A percentile compares a stretch with the other conserved stretches of the same genome.
Evolutionary conservation across 805 yeast genomes (phyloP).

Genomic region (Lachancea nothofagi): DNA sequence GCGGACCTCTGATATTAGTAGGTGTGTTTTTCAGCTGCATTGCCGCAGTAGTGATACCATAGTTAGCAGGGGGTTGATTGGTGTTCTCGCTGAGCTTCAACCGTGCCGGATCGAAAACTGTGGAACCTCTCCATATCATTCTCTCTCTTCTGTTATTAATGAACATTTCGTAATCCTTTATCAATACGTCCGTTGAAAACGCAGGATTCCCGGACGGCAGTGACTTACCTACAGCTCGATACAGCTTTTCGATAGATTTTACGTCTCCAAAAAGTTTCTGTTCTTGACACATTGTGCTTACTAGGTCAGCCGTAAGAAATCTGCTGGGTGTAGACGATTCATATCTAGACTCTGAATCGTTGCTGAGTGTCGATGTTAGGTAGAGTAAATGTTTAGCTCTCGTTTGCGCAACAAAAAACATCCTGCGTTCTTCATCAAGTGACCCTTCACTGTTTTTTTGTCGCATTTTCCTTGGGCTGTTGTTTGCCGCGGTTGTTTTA

Average conservation of each 20-base stretch:
- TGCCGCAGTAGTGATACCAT: slow-evolving; percentile 31
- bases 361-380: slow-evolving; percentile 30
- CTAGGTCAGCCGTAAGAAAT: slow-evolving; percentile 26
- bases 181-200: slow-evolving; percentile 23
- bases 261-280: slow-evolving; percentile 24
- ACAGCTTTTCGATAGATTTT: slow-evolving; percentile 20
- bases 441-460: slow-evolving; percentile 18
- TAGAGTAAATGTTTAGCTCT: slow-evolving; percentile 63
- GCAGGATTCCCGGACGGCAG: slow-evolving; percentile 5
- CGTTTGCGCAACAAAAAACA: slow-evolving; percentile 84
- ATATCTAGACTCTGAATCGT: slow-evolving; percentile 17
- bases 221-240: slow-evolving; percentile 15
- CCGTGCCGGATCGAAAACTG: slow-evolving; percentile 17
- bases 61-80: slow-evolving; percentile 3
- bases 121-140: slow-evolving; percentile 28
- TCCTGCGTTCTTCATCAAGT: slow-evolving; percentile 72
- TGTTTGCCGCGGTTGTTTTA: slow-evolving; percentile 10
- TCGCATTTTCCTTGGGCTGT: slow-evolving; percentile 11
- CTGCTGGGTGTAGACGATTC: slow-evolving; percentile 27
- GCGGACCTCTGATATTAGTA: background rate
- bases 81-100: slow-evolving; percentile 21
- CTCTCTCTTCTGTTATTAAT: slow-evolving; percentile 25
- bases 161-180: slow-evolving; percentile 27
- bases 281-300: slow-evolving; percentile 25
- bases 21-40: slow-evolving; percentile 15